Evolutionary conservation across 192 early-diverging fungal genomes (phyloP).

Genomic region (Obelidium mucronatum): DNA sequence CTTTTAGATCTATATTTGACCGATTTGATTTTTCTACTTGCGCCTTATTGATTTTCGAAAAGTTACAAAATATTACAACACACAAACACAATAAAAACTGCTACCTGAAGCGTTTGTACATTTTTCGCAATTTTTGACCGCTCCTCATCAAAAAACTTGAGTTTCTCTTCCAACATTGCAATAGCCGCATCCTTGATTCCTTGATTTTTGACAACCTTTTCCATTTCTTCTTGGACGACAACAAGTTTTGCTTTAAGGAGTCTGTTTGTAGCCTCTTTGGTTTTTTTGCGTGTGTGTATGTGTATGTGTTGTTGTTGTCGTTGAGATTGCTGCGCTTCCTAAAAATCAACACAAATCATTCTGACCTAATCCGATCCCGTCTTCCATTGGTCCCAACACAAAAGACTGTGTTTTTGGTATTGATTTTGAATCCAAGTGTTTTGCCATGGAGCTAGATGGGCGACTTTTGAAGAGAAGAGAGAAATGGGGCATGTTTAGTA

Average conservation of each 20-base stretch:
- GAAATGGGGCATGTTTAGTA: too few relatives aligned
- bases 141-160: slow-evolving; percentile 57
- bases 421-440: neutral
- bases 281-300: neutral
- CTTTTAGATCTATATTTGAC: slow-evolving; percentile 38
- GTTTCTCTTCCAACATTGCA: slow-evolving; percentile 49
- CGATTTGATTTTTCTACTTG: slow-evolving; percentile 49
- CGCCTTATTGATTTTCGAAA: slow-evolving; percentile 24
- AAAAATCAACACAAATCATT: neutral
- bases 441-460: slow-evolving; percentile 15
- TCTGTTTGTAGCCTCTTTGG: slow-evolving; percentile 50
- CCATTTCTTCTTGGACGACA: slow-evolving; percentile 61
- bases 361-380: slow-evolving; percentile 35
- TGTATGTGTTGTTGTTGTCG: neutral
- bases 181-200: slow-evolving; percentile 36
- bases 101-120: slow-evolving; percentile 40
- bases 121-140: slow-evolving; percentile 43
- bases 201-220: slow-evolving; percentile 44
- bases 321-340: neutral
- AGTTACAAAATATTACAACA: slow-evolving; percentile 1
- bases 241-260: slow-evolving; percentile 60
- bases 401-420: neutral
- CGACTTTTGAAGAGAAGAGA: too few relatives aligned
- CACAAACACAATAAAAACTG: neutral
- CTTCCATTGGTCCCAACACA: slow-evolving; percentile 20